A percentile compares a stretch with the other conserved stretches of the same genome.
phyloP scores from a whole-genome alignment of 2,329 filamentous ascomycete genomes.

The Meredithiella fracta region DNA sequence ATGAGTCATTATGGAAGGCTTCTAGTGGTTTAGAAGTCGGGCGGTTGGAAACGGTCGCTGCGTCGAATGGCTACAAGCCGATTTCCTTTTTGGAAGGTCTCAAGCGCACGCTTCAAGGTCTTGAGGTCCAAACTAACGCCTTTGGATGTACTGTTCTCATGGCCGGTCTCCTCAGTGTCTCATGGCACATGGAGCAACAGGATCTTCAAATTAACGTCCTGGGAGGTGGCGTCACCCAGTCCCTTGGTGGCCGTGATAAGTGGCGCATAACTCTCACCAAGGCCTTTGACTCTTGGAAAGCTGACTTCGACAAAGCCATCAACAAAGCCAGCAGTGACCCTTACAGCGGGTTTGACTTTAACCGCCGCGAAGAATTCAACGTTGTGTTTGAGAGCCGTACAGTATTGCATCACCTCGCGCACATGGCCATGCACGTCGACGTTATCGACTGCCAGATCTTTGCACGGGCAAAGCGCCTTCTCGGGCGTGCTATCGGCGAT shows the following conservation, averaged over 20 bases:
- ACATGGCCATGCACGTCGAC: constrained; percentile 96
- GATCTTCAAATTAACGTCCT: constrained; percentile 84
- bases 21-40: constrained; percentile 75
- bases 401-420: constrained; percentile 80
- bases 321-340: constrained; percentile 42
- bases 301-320: constrained; percentile 72
- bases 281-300: constrained; percentile 88
- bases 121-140: constrained; percentile 74
- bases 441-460: constrained; percentile 97
- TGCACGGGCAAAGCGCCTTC: constrained; percentile 66
- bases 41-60: constrained; percentile 62
- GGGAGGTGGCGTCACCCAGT: constrained; percentile 52
- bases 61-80: constrained; percentile 67
- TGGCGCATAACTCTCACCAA: constrained; percentile 75
- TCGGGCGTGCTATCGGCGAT: constrained; percentile 69
- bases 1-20: constrained; percentile 84
- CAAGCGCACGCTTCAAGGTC: constrained; percentile 73
- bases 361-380: constrained; percentile 17
- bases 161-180: constrained; percentile 82
- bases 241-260: constrained; percentile 73
- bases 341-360: constrained; percentile 21
- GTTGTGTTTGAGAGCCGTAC: constrained; percentile 72
- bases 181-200: constrained; percentile 94
- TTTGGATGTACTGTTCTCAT: constrained; percentile 89
- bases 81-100: constrained; percentile 80